Evolutionary conservation across 2,329 filamentous ascomycete species (phyloP), one percentile per base, ranked within the genome.

Genomic region (Tolypocladium inflatum): DNA sequence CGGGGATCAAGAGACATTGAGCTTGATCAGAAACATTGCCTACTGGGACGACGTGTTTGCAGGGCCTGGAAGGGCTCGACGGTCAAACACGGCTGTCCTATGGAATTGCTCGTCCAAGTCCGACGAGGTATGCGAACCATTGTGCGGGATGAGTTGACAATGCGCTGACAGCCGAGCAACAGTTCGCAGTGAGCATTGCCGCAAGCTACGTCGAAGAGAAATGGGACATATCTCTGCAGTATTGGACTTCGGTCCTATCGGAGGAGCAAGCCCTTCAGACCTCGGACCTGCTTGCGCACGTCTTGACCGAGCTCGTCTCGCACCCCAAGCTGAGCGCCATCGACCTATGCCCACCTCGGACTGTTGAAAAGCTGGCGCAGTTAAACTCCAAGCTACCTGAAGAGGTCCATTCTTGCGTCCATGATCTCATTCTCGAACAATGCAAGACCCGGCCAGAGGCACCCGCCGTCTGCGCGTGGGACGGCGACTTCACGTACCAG

Each of bases 401-500:
- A 30, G 53, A 56, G 45, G 26, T 58, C 43, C 43, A 61, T 43
- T 30, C 53, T 51, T 66, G 66, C 39, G 62, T 68, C 13, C 68
- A 69, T 53, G 59, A 65, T 0, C 35, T 67, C 38, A 64, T 70
- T 42, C 45, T 60, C 4, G 63, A 67, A 21, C 65, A 65, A 43
- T 66, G 66, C 52, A 58, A 54, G n/a, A 55, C 55, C 38, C 59
- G 60, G 0, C 68, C 68, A 0, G 57, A 63, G 30, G 63, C 66
- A 2, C 64, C 63, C 2, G 70, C 69, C 1, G 63, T 71, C 21
- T 63, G 62, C 53, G 65, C 70, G 1, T 71, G 70, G 69, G 70
- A 71, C 8, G 69, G 67, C 13, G 59, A 68, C 15, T 59, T 70
- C 4, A 69, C 67, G 1, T 71, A 70, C 45, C 55, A 56, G 2